Conservation (phyloP, 2,329 filamentous ascomycete species). For the Hysterium pulicare region DNA sequence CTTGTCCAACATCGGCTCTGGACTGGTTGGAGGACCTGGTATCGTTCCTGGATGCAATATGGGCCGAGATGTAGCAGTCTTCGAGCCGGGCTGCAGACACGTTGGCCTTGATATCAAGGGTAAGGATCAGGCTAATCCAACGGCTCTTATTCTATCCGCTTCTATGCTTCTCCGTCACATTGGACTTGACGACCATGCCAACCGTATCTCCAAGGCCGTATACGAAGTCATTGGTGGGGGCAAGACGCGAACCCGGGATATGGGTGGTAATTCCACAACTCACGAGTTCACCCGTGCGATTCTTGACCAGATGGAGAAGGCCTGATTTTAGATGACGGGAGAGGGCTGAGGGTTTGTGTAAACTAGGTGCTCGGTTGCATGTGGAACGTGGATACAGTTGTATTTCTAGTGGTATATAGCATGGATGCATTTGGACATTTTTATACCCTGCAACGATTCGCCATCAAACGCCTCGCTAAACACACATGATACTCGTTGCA, state of each 20-base stretch:
- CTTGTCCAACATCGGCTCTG: slow-evolving; percentile 96
- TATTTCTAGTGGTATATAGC: slow-evolving; percentile 43
- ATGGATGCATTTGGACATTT: slow-evolving; percentile 34
- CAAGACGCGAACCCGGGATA: slow-evolving; percentile 85
- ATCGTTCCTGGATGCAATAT: slow-evolving; percentile 99
- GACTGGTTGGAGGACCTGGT: slow-evolving; percentile 92
- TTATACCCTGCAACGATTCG: slow-evolving; percentile 13
- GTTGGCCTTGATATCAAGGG: slow-evolving; percentile 99
- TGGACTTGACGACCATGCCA: slow-evolving; percentile 95
- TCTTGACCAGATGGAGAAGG: slow-evolving; percentile 85
- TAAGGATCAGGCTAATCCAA: slow-evolving; percentile 99
- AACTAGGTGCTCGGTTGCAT: slow-evolving; percentile 29
- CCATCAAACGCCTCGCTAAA: slow-evolving; percentile 31
- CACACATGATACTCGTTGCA: background rate
- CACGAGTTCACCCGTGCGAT: slow-evolving; percentile 95
- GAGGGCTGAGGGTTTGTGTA: slow-evolving; percentile 17
- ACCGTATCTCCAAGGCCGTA: slow-evolving; percentile 90
- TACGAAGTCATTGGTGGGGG: slow-evolving; percentile 84
- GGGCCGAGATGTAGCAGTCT: slow-evolving; percentile 96
- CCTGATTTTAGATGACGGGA: slow-evolving; percentile 15
- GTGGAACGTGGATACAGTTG: slow-evolving; percentile 36
- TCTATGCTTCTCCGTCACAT: slow-evolving; percentile 97
- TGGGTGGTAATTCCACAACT: slow-evolving; percentile 87
- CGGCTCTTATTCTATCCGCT: slow-evolving; percentile 88
- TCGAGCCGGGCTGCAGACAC: slow-evolving; percentile 98